These are phyloP conservation scores for Clonostachys rosea DNA, from an alignment of 2,329 filamentous ascomycete species.

Conservation along the genomic window DNA sequence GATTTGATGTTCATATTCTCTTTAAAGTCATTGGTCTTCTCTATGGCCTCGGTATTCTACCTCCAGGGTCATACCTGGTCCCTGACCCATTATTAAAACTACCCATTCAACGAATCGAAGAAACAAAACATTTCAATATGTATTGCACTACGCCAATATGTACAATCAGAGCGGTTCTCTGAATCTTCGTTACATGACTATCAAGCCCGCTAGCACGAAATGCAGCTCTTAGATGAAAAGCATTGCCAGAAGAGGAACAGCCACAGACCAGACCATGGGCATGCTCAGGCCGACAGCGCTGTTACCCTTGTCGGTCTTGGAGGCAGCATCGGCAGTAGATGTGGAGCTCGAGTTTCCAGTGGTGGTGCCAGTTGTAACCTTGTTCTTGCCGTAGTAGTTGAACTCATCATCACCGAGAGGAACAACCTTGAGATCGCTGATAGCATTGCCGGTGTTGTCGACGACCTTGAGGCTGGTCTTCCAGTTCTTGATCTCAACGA, in stretches of 20 bases:
- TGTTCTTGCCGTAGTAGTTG: constrained; percentile 41
- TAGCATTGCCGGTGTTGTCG: constrained; percentile 30
- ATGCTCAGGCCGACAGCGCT: constrained; percentile 17
- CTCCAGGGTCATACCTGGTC: too few relatives aligned
- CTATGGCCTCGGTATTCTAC: too few relatives aligned
- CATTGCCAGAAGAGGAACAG: constrained; percentile 24
- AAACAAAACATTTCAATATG: too few relatives aligned
- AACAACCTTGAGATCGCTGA: constrained; percentile 42
- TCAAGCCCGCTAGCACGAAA: too few relatives aligned
- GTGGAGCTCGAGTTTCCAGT: not conserved
- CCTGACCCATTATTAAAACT: too few relatives aligned
- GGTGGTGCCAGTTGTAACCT: constrained; percentile 18
- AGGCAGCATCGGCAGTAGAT: not conserved
- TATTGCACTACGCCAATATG: too few relatives aligned
- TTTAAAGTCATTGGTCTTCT: too few relatives aligned
- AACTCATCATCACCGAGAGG: constrained; percentile 35
- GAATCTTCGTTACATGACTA: too few relatives aligned
- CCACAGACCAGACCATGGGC: constrained; percentile 24
- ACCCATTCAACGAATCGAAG: too few relatives aligned
- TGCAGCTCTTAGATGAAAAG: constrained; percentile 19
- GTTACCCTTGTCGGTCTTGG: constrained; percentile 10
- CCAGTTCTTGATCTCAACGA: constrained; percentile 65
- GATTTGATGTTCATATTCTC: too few relatives aligned
- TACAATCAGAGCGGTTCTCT: too few relatives aligned
- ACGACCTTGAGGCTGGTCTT: constrained; percentile 42